Base-by-base conservation (phyloP, 106 monocot genomes). In the Dioscorea dumetorum region DNA sequence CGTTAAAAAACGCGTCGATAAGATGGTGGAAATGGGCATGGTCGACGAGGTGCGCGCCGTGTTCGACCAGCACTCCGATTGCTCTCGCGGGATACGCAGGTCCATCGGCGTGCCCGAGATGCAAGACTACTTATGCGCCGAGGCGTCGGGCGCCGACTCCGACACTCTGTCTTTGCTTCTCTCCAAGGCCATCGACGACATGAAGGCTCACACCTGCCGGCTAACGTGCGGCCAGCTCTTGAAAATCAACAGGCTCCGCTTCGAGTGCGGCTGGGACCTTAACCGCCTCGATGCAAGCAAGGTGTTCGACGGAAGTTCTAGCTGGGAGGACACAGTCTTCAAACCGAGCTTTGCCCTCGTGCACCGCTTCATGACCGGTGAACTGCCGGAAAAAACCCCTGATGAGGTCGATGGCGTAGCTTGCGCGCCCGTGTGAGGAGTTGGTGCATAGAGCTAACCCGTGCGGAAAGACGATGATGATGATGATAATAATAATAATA, bases 281-380 rank as follows among this genome's bases (percentile, higher is more conserved):
- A 85, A 75, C 67, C 57, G 83, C 11, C 34, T 88, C 21, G 86
- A 93, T 68, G 88, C 93, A 15, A 88, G 85, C 15, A 64, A 74
- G 33, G 81, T 74, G 49, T 72, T 92, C 58, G 54, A 54, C 14
- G 54, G 41, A 61, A 33, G 49, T 53, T 56, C 18, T 57, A 61
- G 61, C 20, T 67, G 72, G 21, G 62, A 49, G 69, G 57, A 68
- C 54, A 24, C 31, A 1, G 71, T 58, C 49, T 67, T 62, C n/a
- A 60, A 10, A 14, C 67, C 67, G 10, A 52, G 48, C 28, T 15
- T 18, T 4, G 54, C 9, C 2, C 15, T 54, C 3, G 54, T 54
- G 18, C 54, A 19, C 0, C 7, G 19, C 18, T 54, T 54, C 54
- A 16, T 54, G 12, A 0, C 5, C 13, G 54, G 19, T 8, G 41